Percentiles rank a stretch among this genome's conserved stretches.
These are phyloP conservation scores for Xylariaceae sp. DNA, from an alignment of 2,329 filamentous ascomycete species.

Conservation along the genomic window DNA sequence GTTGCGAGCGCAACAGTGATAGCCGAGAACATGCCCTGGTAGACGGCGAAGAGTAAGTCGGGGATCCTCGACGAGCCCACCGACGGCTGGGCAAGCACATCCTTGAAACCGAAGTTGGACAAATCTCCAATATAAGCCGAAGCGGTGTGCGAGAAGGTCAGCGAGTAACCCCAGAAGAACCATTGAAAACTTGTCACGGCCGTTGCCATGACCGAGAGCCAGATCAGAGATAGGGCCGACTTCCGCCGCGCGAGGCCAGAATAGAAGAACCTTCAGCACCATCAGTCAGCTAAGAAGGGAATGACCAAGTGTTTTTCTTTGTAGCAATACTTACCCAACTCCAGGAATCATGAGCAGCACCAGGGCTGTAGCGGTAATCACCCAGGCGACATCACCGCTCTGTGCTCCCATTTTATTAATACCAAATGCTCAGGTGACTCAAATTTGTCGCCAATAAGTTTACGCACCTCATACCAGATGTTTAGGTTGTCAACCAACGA, in stretches of 20 bases:
- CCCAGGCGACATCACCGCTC: constrained; percentile 84
- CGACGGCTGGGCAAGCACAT: constrained; percentile 75
- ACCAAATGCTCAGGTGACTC: constrained; percentile 26
- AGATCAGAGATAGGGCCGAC: constrained; percentile 86
- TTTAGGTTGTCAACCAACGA: constrained; percentile 71
- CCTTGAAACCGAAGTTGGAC: constrained; percentile 75
- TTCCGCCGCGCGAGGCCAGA: constrained; percentile 87
- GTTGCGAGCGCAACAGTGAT: constrained; percentile 86
- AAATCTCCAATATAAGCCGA: constrained; percentile 78
- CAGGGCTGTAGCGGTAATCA: constrained; percentile 78
- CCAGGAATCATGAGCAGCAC: constrained; percentile 93
- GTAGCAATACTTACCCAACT: constrained; percentile 61
- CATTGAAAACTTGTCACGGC: constrained; percentile 87
- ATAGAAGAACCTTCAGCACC: constrained; percentile 73
- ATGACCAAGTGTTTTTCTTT: constrained; percentile 4
- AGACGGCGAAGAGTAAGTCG: constrained; percentile 82
- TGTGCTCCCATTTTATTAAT: constrained; percentile 19
- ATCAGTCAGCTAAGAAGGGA: constrained; percentile 4
- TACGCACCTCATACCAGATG: constrained; percentile 72
- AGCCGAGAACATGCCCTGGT: constrained; percentile 85
- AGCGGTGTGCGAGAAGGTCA: constrained; percentile 79
- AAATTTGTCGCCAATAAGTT: not conserved
- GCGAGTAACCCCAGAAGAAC: constrained; percentile 91
- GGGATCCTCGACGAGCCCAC: constrained; percentile 74
- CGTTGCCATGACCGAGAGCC: constrained; percentile 85